These are phyloP conservation scores for Ophiocordyceps robertsii DNA, from an alignment of 2,329 filamentous ascomycete genomes.

Conservation along the genomic window DNA sequence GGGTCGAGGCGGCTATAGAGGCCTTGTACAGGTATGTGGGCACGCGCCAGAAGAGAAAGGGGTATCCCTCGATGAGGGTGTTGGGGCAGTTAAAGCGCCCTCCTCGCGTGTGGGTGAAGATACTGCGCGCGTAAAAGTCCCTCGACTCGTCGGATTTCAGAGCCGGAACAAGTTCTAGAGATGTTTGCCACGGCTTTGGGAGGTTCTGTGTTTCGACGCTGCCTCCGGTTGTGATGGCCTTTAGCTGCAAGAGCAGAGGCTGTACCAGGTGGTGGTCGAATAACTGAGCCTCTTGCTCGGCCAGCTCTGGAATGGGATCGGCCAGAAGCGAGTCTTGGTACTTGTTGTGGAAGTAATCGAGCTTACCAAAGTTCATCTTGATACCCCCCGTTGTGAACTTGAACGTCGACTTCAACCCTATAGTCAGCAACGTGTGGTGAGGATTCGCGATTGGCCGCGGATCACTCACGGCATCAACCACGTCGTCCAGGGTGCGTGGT, in stretches of 20 bases:
- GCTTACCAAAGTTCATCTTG: conserved; percentile 66
- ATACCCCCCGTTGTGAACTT: conserved; percentile 89
- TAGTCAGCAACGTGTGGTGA: conserved; percentile 10
- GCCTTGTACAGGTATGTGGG: conserved; percentile 14
- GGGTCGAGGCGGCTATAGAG: conserved; percentile 9
- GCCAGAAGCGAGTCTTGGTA: conserved; percentile 32
- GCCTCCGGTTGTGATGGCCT: conserved; percentile 8
- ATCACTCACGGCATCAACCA: conserved; percentile 50
- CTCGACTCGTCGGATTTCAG: conserved; percentile 5
- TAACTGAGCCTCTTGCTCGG: conserved; percentile 10
- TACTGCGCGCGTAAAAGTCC: conserved; percentile 9
- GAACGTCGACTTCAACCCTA: conserved; percentile 50
- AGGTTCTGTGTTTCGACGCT: background rate
- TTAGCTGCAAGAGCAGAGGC: conserved; percentile 10
- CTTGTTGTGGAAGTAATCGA: conserved; percentile 63
- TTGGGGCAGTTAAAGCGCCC: conserved; percentile 9
- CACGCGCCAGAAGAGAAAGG: conserved; percentile 25
- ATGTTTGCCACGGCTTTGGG: conserved; percentile 9
- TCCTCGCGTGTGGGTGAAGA: conserved; percentile 9
- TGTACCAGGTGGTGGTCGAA: conserved; percentile 9
- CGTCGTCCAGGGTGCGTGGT: conserved; percentile 44
- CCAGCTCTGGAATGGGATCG: conserved; percentile 9
- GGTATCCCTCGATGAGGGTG: conserved; percentile 14
- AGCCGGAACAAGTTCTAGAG: conserved; percentile 13
- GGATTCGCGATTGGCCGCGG: too few species aligned